Percentiles rank a stretch among this genome's conserved stretches.
Conservation (phyloP, 495 filamentous ascomycete genomes). For the Extremus antarcticus region DNA sequence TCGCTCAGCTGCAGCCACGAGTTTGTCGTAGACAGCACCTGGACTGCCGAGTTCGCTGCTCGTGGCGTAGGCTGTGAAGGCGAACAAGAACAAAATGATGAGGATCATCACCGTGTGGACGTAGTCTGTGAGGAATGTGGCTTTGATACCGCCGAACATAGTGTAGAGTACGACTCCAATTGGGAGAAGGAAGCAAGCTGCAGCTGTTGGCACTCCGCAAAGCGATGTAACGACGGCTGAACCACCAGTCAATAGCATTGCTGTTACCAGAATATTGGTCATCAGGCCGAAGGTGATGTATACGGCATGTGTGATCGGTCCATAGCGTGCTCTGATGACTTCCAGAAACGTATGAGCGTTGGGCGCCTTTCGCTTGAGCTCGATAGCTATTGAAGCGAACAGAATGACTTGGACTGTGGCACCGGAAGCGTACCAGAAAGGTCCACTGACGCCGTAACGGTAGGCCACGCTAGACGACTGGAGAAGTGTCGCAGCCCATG, state of each 20-base stretch:
- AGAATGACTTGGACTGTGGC: constrained; percentile 70
- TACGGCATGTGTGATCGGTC: constrained; percentile 34
- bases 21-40: constrained; percentile 65
- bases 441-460: constrained; percentile 76
- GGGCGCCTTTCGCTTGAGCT: constrained; percentile 64
- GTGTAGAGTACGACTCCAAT: constrained; percentile 64
- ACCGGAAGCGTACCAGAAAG: constrained; percentile 77
- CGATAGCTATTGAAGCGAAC: constrained; percentile 90
- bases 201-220: constrained; percentile 76
- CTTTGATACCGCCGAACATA: constrained; percentile 69
- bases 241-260: constrained; percentile 87
- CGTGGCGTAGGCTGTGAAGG: constrained; percentile 75
- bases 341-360: constrained; percentile 38
- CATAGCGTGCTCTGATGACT: constrained; percentile 44
- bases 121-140: constrained; percentile 64
- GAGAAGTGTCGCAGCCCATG: constrained; percentile 75
- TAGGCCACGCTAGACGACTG: constrained; percentile 87
- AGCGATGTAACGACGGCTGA: constrained; percentile 75
- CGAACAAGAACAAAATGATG: constrained; percentile 82
- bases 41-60: constrained; percentile 70
- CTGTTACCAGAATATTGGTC: constrained; percentile 52
- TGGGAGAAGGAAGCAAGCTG: constrained; percentile 83
- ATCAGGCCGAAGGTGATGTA: constrained; percentile 35
- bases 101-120: constrained; percentile 81
- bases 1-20: constrained; percentile 54